Conservation (phyloP, 768 basidiomycete species). For the Phaeotremella fagi region DNA sequence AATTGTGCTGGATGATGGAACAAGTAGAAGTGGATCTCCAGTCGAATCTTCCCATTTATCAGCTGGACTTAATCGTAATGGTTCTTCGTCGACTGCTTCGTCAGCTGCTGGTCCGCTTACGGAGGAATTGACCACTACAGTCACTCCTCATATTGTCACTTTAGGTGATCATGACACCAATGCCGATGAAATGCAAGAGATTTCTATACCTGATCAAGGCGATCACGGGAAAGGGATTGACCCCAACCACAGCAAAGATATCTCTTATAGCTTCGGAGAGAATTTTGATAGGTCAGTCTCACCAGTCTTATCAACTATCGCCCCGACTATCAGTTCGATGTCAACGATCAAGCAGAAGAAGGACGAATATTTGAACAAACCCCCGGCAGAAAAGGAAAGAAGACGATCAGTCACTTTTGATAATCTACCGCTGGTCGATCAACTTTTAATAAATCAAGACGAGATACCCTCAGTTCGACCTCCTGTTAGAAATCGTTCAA, state of each 20-base stretch:
- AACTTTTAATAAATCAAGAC: neutral
- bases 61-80: neutral
- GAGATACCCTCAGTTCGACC: neutral
- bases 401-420: neutral
- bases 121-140: neutral
- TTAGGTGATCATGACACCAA: neutral
- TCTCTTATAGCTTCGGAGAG: neutral
- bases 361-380: neutral
- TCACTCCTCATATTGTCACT: neutral
- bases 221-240: neutral
- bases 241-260: neutral
- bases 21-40: neutral
- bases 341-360: neutral
- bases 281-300: neutral
- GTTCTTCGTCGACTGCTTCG: neutral
- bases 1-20: neutral
- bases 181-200: neutral
- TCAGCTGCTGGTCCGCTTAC: neutral
- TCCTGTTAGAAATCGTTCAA: constrained; percentile 6
- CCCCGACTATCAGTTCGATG: neutral
- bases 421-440: neutral
- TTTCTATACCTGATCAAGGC: neutral
- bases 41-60: neutral
- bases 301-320: neutral
- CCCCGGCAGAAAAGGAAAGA: neutral